Evolutionary conservation across 129 eudicot genomes (phyloP), one percentile per base, ranked within the genome.

Genomic region (Artemisia annua): DNA sequence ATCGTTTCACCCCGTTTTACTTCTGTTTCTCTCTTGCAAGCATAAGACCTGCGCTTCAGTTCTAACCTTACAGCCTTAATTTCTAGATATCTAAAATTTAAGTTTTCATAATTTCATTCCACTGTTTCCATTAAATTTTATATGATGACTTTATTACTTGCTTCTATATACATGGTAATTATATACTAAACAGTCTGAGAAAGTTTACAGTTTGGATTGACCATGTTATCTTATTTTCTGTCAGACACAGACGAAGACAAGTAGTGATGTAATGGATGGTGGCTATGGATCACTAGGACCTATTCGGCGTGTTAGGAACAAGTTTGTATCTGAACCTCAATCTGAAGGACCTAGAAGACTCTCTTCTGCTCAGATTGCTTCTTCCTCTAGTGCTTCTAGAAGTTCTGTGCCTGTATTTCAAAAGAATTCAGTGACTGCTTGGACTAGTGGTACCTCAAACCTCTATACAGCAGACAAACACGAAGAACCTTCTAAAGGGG

Each of bases 221-320:
- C 52, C 35, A 49, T 48, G 13, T 49, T 17, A 76, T 18, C 28
- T 19, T 51, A 18, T 20, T 32, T 62, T 48, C n/a, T 77, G 48
- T 61, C 39, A 26, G 67, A 77, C 58, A 56, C 80, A 86, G 89
- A 80, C 63, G 67, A 86, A 82, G 76, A 75, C 84, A 66, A 80
- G 83, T 58, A 78, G 68, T 75, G 87, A 87, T 68, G 75, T 70
- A 5, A 75, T 70, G 26, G 83, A 78, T 32, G 85, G 75, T 75
- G 81, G 80, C 66, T 82, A 85, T 79, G 91, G 92, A 71, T 82
- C 98, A 16, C 93, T 82, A 77, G 98, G 98, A 15, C 93, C 97
- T 17, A 81, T 93, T 72, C 93, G 96, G 61, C 85, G 92, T 19
- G 71, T 77, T 17, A 77, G 89, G 48, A 84, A 81, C 67, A 93